A percentile compares a stretch with the other conserved stretches of the same genome.
Evolutionary conservation across 2,329 filamentous ascomycete genomes (phyloP).

Genomic region (Aureobasidium sp.): DNA sequence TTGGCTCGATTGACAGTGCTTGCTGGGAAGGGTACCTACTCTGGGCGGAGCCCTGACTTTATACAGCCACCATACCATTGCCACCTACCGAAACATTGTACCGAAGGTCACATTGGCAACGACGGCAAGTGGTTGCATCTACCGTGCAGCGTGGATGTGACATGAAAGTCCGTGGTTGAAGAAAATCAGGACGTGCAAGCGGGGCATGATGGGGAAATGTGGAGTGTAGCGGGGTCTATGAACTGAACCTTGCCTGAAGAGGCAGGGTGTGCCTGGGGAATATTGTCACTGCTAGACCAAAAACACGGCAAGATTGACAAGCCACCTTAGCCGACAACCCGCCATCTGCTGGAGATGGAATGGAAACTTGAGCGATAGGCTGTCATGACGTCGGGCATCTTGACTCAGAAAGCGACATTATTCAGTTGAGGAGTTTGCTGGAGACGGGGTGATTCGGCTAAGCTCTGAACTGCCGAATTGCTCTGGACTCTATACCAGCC

Average conservation of each 20-base stretch:
- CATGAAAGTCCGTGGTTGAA: background rate
- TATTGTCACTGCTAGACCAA: background rate
- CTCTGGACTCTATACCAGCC: background rate
- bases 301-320: slow-evolving; percentile 1
- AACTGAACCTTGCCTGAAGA: background rate
- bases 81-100: background rate
- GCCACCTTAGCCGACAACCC: slow-evolving; percentile 7
- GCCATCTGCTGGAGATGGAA: background rate
- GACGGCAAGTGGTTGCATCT: background rate
- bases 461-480: background rate
- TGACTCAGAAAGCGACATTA: background rate
- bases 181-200: background rate
- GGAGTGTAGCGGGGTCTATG: background rate
- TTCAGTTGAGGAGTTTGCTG: too few relatives aligned
- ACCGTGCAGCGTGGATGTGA: background rate
- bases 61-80: background rate
- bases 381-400: slow-evolving; percentile 1
- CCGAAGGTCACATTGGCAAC: background rate
- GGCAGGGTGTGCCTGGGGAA: background rate
- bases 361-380: background rate
- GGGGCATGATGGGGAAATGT: background rate
- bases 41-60: background rate
- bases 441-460: background rate
- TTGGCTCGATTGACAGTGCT: background rate
- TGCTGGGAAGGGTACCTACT: background rate